phyloP scores from a whole-genome alignment of 306 rosid species.

The Cicer pinnatifidum region DNA sequence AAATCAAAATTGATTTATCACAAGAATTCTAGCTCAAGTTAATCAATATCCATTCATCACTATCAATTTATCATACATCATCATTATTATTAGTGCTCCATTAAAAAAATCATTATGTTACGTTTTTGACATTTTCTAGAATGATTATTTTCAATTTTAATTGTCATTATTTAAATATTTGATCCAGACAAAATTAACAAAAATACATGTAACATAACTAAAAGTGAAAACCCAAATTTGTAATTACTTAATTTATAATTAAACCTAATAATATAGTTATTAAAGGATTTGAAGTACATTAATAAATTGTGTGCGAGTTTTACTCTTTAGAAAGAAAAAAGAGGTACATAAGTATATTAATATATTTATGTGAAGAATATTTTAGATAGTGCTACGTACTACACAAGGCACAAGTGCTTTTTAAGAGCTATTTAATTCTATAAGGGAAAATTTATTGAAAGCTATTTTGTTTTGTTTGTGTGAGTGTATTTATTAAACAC shows the following conservation, averaged over 20 bases:
- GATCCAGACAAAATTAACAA: neutral
- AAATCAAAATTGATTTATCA: constrained; percentile 5
- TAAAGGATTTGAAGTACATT: too few species aligned
- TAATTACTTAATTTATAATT: neutral
- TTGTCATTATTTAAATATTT: neutral
- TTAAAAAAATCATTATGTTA: too few species aligned
- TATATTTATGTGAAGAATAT: too few species aligned
- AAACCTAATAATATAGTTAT: neutral
- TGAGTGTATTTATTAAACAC: neutral
- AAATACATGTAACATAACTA: neutral
- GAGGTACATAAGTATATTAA: too few species aligned
- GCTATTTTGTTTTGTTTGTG: too few species aligned
- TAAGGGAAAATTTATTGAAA: too few species aligned
- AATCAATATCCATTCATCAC: constrained; percentile 1
- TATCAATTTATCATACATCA: neutral
- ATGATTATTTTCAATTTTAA: neutral
- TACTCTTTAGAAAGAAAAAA: too few species aligned
- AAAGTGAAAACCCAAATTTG: neutral
- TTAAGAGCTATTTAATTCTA: too few species aligned
- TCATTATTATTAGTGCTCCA: neutral
- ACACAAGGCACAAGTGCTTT: too few species aligned
- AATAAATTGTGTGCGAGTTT: too few species aligned
- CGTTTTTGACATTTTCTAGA: neutral
- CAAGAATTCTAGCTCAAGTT: neutral
- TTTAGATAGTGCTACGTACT: too few species aligned